These are phyloP conservation scores for Tylopilus microsporus DNA, from an alignment of 1,284 basidiomycete genomes.

Conservation along the genomic window DNA sequence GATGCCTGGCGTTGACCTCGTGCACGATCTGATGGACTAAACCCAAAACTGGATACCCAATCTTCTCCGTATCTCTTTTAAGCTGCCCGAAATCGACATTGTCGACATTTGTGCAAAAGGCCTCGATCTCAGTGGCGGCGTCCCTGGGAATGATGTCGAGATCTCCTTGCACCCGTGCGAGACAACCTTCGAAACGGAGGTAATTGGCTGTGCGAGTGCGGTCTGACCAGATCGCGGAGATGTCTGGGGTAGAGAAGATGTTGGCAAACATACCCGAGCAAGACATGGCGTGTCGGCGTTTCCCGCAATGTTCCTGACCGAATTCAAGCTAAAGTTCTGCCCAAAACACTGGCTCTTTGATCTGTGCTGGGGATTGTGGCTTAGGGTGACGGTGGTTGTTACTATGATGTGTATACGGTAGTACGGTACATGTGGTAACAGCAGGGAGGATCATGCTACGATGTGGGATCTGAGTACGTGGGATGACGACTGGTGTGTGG, in stretches of 20 bases:
- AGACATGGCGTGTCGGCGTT: too few species aligned
- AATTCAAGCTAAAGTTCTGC: too few species aligned
- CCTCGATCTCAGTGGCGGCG: slow-evolving; percentile 33
- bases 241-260: slow-evolving; percentile 38
- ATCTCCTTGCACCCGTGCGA: slow-evolving; percentile 36
- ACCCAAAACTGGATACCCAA: slow-evolving; percentile 42
- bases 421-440: too few species aligned
- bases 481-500: too few species aligned
- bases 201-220: slow-evolving; percentile 35
- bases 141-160: slow-evolving; percentile 37
- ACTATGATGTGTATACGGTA: too few species aligned
- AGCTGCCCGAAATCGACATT: slow-evolving; percentile 38
- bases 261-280: slow-evolving; percentile 12
- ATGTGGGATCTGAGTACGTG: too few species aligned
- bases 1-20: slow-evolving; percentile 31
- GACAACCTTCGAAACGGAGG: slow-evolving; percentile 37
- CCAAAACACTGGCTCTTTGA: too few species aligned
- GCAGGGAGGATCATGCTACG: too few species aligned
- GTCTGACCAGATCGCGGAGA: slow-evolving; percentile 41
- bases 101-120: slow-evolving; percentile 32
- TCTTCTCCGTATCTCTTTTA: slow-evolving; percentile 36
- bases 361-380: too few species aligned
- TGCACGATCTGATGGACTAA: slow-evolving; percentile 41
- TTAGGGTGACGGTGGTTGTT: too few species aligned
- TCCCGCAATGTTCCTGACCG: too few species aligned